phyloP scores from a whole-genome alignment of 2,329 filamentous ascomycete species.

The Fusarium equiseti region DNA sequence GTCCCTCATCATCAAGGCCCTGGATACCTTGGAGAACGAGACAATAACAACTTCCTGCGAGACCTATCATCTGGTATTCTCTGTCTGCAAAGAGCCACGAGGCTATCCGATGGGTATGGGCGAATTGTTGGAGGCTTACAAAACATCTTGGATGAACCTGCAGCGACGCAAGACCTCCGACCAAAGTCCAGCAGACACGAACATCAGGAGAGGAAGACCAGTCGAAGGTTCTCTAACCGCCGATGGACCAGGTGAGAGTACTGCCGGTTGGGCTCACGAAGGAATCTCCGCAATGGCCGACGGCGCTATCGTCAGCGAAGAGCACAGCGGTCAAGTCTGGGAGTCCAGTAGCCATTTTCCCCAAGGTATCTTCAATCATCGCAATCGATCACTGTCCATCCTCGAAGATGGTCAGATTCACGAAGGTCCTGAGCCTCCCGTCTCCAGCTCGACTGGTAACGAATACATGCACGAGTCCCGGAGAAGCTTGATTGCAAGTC shows the following conservation, averaged over 20 bases:
- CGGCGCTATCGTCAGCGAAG: neutral
- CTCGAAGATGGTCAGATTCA: neutral
- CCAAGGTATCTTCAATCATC: too few species aligned
- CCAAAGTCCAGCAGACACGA: accelerated
- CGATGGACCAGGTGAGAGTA: neutral
- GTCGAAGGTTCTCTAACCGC: too few species aligned
- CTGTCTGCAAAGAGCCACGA: neutral
- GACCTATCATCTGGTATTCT: neutral
- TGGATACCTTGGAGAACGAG: neutral
- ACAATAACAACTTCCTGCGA: neutral
- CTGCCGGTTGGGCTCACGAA: too few species aligned
- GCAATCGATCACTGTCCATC: neutral
- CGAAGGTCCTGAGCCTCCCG: neutral
- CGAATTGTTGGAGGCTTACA: neutral
- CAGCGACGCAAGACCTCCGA: accelerated
- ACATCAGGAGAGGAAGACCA: accelerated
- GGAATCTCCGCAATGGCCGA: too few species aligned
- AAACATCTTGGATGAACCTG: neutral
- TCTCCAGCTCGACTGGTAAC: accelerated
- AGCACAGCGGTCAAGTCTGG: too few species aligned
- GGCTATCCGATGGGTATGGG: accelerated
- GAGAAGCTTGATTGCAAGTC: neutral
- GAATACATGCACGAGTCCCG: neutral
- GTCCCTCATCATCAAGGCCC: neutral
- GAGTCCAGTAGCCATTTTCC: neutral